phyloP scores from a whole-genome alignment of 1,284 basidiomycete species.

The Thelephora terrestris region DNA sequence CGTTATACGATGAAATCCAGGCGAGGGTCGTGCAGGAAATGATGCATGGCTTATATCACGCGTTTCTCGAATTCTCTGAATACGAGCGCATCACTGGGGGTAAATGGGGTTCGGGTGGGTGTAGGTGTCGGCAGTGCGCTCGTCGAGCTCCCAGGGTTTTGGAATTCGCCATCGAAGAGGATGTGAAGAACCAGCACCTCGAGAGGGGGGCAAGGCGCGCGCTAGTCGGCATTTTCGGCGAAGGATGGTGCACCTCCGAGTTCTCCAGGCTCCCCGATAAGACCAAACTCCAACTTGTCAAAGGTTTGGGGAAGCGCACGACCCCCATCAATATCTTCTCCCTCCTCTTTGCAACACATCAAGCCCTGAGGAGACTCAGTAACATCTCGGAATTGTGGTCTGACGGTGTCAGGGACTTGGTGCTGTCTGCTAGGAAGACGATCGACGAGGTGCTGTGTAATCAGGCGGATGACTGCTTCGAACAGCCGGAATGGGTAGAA shows the following conservation, averaged over 20 bases:
- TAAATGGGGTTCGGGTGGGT: slow-evolving; percentile 70
- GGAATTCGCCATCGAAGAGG: slow-evolving; percentile 64
- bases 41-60: slow-evolving; percentile 80
- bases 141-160: slow-evolving; percentile 71
- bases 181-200: slow-evolving; percentile 65
- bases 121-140: slow-evolving; percentile 73
- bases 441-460: slow-evolving; percentile 54
- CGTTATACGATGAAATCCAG: slow-evolving; percentile 72
- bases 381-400: slow-evolving; percentile 57
- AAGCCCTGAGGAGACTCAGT: slow-evolving; percentile 46
- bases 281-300: slow-evolving; percentile 57
- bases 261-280: slow-evolving; percentile 62
- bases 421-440: slow-evolving; percentile 44
- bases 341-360: slow-evolving; percentile 57
- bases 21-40: slow-evolving; percentile 79
- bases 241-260: slow-evolving; percentile 77
- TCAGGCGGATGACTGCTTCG: slow-evolving; percentile 55
- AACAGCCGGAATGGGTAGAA: slow-evolving; percentile 57
- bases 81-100: slow-evolving; percentile 62
- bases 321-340: slow-evolving; percentile 55
- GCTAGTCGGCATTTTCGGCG: slow-evolving; percentile 72
- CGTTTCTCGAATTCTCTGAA: slow-evolving; percentile 66
- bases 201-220: slow-evolving; percentile 64
- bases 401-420: slow-evolving; percentile 53
- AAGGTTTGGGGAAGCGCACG: slow-evolving; percentile 59